Percentiles rank a stretch among this genome's conserved stretches.
Conservation (phyloP, 345 rosid genomes). For the Linum tenue region DNA sequence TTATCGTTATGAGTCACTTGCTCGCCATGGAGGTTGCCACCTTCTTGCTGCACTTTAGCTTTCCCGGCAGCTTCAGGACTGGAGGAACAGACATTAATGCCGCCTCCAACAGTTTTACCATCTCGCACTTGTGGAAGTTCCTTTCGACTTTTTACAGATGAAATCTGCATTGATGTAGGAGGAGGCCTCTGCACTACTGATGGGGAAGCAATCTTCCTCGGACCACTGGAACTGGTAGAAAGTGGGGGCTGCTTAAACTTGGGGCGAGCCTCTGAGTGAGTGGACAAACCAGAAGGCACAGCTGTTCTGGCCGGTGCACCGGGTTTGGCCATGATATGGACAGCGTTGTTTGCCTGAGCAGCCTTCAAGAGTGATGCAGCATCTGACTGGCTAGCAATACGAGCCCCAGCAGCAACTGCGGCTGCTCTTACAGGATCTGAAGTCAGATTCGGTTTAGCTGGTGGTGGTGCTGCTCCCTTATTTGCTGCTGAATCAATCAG, state of each 20-base stretch:
- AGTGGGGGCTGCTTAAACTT: conserved; percentile 22
- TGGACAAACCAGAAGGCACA: conserved; percentile 25
- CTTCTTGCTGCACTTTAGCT: conserved; percentile 24
- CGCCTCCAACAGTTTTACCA: conserved; percentile 14
- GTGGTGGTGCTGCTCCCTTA: conserved; percentile 31
- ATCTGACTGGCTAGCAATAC: conserved; percentile 45
- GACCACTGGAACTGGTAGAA: conserved; percentile 22
- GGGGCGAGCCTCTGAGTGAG: conserved; percentile 28
- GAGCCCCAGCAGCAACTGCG: conserved; percentile 76
- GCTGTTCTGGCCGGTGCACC: conserved; percentile 34
- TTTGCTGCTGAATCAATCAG: conserved; percentile 22
- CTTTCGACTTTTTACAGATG: conserved; percentile 23
- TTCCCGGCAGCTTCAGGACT: conserved; percentile 18
- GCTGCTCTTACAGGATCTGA: conserved; percentile 60
- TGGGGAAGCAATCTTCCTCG: conserved; percentile 24
- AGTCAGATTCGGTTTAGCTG: conserved; percentile 20
- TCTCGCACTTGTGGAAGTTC: conserved; percentile 25
- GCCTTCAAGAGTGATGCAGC: conserved; percentile 49
- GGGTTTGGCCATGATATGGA: conserved; percentile 40
- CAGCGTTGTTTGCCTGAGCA: conserved; percentile 48
- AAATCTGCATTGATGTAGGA: conserved; percentile 14
- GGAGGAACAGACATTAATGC: conserved; percentile 5
- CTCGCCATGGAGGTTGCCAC: conserved; percentile 1
- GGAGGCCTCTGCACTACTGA: conserved; percentile 21
- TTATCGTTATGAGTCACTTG: conserved; percentile 18